phyloP scores from a whole-genome alignment of 2,329 filamentous ascomycete species.

The Fonsecaea pugnacius region DNA sequence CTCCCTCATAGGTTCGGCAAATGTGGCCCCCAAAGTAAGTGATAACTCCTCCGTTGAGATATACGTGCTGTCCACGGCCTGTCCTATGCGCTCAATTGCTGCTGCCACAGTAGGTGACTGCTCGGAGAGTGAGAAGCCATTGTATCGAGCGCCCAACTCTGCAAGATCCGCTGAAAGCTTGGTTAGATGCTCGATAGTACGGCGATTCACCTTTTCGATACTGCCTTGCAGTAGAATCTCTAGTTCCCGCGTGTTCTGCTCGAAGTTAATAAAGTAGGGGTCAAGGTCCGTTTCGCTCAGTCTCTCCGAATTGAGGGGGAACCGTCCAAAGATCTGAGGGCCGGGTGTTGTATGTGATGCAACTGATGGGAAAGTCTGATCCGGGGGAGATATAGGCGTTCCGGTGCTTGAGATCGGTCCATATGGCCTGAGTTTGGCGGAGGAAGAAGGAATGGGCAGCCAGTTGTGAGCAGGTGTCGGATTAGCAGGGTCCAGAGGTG shows the following conservation, averaged over 20 bases:
- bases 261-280: slow-evolving; percentile 93
- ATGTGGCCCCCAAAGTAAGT: slow-evolving; percentile 83
- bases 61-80: slow-evolving; percentile 94
- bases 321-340: slow-evolving; percentile 72
- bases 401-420: slow-evolving; percentile 53
- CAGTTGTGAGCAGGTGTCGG: slow-evolving; percentile 83
- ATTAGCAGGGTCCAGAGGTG: slow-evolving; percentile 93
- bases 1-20: slow-evolving; percentile 97
- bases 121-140: slow-evolving; percentile 94
- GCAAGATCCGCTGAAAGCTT: slow-evolving; percentile 84
- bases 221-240: slow-evolving; percentile 86
- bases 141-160: slow-evolving; percentile 93
- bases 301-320: slow-evolving; percentile 76
- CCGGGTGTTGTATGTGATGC: slow-evolving; percentile 63
- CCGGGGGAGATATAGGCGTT: slow-evolving; percentile 60
- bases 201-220: slow-evolving; percentile 94
- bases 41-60: slow-evolving; percentile 93
- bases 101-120: slow-evolving; percentile 84
- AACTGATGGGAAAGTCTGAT: slow-evolving; percentile 55
- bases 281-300: slow-evolving; percentile 89
- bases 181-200: slow-evolving; percentile 82
- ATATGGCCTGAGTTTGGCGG: slow-evolving; percentile 75
- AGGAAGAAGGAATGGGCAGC: slow-evolving; percentile 81
- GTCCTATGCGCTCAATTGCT: slow-evolving; percentile 91
- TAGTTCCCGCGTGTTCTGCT: slow-evolving; percentile 86